Percentiles rank a stretch among this genome's conserved stretches.
These are phyloP conservation scores for Sphagnurus paluster DNA, from an alignment of 1,284 basidiomycete species.

Conservation along the genomic window DNA sequence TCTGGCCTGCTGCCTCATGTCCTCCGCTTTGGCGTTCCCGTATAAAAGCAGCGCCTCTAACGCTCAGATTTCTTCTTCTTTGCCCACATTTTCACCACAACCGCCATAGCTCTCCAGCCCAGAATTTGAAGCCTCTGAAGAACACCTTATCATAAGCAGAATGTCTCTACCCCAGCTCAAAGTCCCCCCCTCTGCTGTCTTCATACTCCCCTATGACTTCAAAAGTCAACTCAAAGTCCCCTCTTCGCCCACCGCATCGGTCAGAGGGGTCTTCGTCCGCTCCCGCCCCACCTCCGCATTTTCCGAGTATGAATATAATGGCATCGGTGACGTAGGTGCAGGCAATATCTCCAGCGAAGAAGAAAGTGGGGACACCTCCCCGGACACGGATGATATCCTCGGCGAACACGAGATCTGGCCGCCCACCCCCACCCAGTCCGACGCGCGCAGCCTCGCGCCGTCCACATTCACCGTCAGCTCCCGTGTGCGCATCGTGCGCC, in stretches of 20 bases:
- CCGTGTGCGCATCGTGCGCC: constrained; percentile 13
- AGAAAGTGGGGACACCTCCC: not conserved
- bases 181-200: constrained; percentile 5
- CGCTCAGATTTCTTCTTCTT: not conserved
- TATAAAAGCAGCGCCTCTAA: not conserved
- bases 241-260: constrained; percentile 16
- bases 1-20: not conserved
- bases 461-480: constrained; percentile 10
- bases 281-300: constrained; percentile 15
- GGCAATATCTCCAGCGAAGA: not conserved
- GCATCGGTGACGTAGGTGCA: not conserved
- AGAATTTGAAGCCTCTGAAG: too few relatives aligned
- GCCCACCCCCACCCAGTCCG: not conserved
- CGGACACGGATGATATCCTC: constrained; percentile 3
- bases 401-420: constrained; percentile 10
- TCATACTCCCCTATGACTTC: constrained; percentile 1
- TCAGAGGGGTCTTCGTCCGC: constrained; percentile 18
- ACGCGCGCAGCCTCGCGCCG: constrained; percentile 13
- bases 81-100: not conserved
- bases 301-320: constrained; percentile 9
- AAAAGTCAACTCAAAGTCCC: constrained; percentile 6
- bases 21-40: not conserved
- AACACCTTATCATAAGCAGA: too few relatives aligned
- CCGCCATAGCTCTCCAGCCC: too few relatives aligned
- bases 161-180: not conserved